These are phyloP conservation scores for Alternaria conjuncta DNA, from an alignment of 2,329 filamentous ascomycete genomes.

Conservation along the genomic window DNA sequence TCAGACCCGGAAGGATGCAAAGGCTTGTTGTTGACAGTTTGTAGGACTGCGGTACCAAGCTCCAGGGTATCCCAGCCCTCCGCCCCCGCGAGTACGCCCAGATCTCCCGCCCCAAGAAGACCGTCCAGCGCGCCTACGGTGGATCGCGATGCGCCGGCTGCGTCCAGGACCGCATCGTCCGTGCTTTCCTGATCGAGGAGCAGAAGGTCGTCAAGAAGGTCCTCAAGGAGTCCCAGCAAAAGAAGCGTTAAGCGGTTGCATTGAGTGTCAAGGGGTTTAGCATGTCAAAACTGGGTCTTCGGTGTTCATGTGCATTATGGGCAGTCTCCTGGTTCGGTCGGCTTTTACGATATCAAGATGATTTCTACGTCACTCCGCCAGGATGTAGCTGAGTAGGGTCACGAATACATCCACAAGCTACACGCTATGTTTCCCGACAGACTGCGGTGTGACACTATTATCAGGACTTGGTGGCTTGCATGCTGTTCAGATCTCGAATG, in stretches of 20 bases:
- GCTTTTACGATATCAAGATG: constrained; percentile 48
- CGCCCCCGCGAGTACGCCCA: constrained; percentile 97
- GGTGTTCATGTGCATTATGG: constrained; percentile 53
- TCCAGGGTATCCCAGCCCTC: constrained; percentile 96
- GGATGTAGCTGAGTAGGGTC: constrained; percentile 46
- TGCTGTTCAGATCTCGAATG: not conserved
- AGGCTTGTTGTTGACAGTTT: constrained; percentile 30
- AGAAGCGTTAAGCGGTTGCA: constrained; percentile 58
- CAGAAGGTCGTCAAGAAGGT: constrained; percentile 99
- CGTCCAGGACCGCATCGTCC: constrained; percentile 96
- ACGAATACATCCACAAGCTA: constrained; percentile 44
- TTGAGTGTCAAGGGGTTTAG: constrained; percentile 34
- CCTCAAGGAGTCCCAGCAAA: constrained; percentile 94
- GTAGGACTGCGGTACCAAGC: constrained; percentile 97
- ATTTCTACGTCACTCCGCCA: constrained; percentile 44
- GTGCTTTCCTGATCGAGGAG: constrained; percentile 99
- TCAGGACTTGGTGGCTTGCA: not conserved
- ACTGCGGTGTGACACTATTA: constrained; percentile 5
- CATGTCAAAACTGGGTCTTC: constrained; percentile 48
- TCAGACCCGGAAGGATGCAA: constrained; percentile 8
- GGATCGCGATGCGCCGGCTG: constrained; percentile 98
- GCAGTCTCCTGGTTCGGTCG: constrained; percentile 48
- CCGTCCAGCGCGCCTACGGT: constrained; percentile 94
- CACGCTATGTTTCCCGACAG: constrained; percentile 6
- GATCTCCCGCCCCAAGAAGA: constrained; percentile 99